A percentile compares a stretch with the other conserved stretches of the same genome.
phyloP scores from a whole-genome alignment of 2,329 filamentous ascomycete species.

The Talaromyces funiculosus region DNA sequence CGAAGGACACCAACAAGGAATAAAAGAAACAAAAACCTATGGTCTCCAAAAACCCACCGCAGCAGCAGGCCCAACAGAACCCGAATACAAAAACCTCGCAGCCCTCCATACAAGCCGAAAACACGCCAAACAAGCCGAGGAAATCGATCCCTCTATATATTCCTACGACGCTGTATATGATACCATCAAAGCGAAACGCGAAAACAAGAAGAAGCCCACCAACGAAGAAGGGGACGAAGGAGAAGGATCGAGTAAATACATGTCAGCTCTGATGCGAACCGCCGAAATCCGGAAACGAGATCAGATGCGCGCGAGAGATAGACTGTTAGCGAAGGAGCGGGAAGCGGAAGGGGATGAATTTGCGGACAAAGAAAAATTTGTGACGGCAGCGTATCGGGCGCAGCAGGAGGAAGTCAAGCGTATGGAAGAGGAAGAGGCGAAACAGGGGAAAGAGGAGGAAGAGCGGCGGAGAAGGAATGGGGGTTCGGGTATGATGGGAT shows the following conservation, averaged over 20 bases:
- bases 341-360: slow-evolving; percentile 63
- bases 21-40: slow-evolving; percentile 7
- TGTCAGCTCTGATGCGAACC: slow-evolving; percentile 54
- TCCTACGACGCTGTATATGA: slow-evolving; percentile 48
- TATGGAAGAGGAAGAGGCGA: slow-evolving; percentile 55
- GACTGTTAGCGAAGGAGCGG: slow-evolving; percentile 54
- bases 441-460: slow-evolving; percentile 49
- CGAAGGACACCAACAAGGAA: slow-evolving; percentile 20
- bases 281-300: slow-evolving; percentile 60
- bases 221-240: slow-evolving; percentile 22
- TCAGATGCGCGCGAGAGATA: slow-evolving; percentile 56
- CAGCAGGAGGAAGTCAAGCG: slow-evolving; percentile 57
- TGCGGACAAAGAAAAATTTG: slow-evolving; percentile 62
- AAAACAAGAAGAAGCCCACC: slow-evolving; percentile 21
- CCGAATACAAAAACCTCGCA: slow-evolving; percentile 40
- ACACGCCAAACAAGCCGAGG: slow-evolving; percentile 39
- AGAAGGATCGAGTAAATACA: slow-evolving; percentile 50
- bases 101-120: slow-evolving; percentile 42
- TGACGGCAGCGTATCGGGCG: slow-evolving; percentile 59
- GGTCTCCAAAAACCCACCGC: slow-evolving; percentile 14
- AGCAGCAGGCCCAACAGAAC: neutral
- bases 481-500: slow-evolving; percentile 53
- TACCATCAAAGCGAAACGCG: slow-evolving; percentile 39
- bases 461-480: slow-evolving; percentile 43
- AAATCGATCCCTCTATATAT: slow-evolving; percentile 44